These are phyloP conservation scores for Theobroma cacao DNA, from an alignment of 345 rosid species.

Conservation along the genomic window DNA sequence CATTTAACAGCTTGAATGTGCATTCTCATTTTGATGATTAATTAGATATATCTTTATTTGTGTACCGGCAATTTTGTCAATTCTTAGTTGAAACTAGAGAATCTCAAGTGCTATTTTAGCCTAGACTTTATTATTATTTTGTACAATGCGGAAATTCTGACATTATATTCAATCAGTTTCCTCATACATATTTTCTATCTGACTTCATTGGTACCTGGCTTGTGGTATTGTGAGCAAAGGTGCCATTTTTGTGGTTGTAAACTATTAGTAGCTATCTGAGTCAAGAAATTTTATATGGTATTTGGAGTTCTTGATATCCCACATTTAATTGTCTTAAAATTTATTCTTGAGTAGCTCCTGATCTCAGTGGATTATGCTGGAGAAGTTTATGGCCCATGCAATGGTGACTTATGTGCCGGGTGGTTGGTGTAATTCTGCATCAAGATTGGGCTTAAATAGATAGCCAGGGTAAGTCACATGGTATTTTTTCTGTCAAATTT, in stretches of 20 bases:
- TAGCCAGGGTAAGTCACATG: neutral
- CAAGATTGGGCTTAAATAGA: neutral
- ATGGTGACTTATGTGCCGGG: neutral
- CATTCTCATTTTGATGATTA: neutral
- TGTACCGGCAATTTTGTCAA: neutral
- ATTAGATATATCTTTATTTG: neutral
- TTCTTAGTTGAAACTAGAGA: neutral
- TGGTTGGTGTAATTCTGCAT: neutral
- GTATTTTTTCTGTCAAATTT: neutral
- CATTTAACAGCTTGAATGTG: neutral
- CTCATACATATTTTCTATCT: neutral
- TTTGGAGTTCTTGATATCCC: neutral
- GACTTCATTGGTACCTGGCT: neutral
- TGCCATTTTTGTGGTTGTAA: neutral
- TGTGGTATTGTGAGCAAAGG: neutral
- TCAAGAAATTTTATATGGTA: neutral
- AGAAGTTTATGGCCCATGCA: neutral
- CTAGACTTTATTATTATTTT: neutral
- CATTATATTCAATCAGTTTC: neutral
- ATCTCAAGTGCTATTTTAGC: neutral
- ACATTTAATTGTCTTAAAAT: neutral
- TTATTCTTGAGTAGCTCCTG: neutral
- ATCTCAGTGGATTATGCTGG: neutral
- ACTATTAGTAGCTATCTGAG: neutral
- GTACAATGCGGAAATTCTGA: neutral